Conservation (phyloP, 805 yeast genomes). For the Pichia manshurica region DNA sequence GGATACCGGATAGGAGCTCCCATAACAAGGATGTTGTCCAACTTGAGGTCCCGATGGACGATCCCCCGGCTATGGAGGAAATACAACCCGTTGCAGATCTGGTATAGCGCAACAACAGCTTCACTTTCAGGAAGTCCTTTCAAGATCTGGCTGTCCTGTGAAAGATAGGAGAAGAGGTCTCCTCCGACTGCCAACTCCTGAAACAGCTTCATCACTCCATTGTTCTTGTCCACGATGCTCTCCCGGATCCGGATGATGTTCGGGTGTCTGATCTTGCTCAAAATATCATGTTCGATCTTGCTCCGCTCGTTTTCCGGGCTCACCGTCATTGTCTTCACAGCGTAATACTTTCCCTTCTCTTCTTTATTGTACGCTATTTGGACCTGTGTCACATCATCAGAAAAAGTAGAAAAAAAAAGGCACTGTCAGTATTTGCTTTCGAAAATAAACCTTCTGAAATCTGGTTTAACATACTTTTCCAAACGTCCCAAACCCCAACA, state of each 20-base stretch:
- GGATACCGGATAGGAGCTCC: constrained; percentile 48
- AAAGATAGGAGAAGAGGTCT: constrained; percentile 85
- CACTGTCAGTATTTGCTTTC: constrained; percentile 7
- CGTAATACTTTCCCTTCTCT: constrained; percentile 32
- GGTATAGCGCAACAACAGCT: constrained; percentile 46
- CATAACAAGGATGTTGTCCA: constrained; percentile 61
- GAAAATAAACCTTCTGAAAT: too few relatives aligned
- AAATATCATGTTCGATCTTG: constrained; percentile 39
- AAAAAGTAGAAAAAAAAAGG: not conserved
- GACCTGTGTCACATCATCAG: constrained; percentile 21
- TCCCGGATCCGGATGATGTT: constrained; percentile 84
- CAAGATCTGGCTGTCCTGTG: constrained; percentile 47
- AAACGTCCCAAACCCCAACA: constrained; percentile 53
- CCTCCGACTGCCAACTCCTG: constrained; percentile 96
- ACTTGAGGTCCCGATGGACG: constrained; percentile 62
- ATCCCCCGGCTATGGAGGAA: constrained; percentile 50
- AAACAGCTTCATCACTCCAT: constrained; percentile 81
- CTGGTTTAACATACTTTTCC: constrained; percentile 41
- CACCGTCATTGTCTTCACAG: constrained; percentile 39
- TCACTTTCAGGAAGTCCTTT: constrained; percentile 48
- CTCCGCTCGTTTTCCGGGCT: constrained; percentile 25
- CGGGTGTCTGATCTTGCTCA: constrained; percentile 76
- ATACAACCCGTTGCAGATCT: constrained; percentile 48
- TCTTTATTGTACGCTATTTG: constrained; percentile 29
- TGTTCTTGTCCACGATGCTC: constrained; percentile 59